Conservation (phyloP, 805 yeast genomes). For the Ogataea wickerhamii region DNA sequence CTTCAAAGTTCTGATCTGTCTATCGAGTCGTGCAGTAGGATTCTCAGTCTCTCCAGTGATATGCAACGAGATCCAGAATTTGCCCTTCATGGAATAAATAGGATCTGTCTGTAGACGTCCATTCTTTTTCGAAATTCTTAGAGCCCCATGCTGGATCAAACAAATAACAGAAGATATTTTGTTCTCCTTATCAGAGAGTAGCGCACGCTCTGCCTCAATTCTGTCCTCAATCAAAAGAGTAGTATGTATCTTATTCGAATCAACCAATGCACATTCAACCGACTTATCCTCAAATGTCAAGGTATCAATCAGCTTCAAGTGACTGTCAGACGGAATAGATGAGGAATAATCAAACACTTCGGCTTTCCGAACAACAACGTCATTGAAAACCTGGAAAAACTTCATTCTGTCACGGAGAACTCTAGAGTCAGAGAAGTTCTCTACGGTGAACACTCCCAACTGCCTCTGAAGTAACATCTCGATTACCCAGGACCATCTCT, state of each 20-base stretch:
- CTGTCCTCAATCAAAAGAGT: conserved; percentile 51
- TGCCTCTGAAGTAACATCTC: conserved; percentile 51
- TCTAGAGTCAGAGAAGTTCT: conserved; percentile 55
- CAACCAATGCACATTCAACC: conserved; percentile 61
- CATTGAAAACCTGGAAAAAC: conserved; percentile 31
- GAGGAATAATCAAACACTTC: conserved; percentile 54
- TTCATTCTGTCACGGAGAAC: conserved; percentile 36
- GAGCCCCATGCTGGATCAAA: conserved; percentile 22
- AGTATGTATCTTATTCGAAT: conserved; percentile 55
- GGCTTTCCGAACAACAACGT: conserved; percentile 47
- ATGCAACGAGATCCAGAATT: conserved; percentile 17
- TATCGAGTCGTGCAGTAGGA: conserved; percentile 17
- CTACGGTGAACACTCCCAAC: conserved; percentile 64
- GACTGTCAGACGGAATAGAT: conserved; percentile 41
- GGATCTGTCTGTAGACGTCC: conserved; percentile 32
- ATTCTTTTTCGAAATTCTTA: conserved; percentile 26
- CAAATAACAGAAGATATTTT: conserved; percentile 26
- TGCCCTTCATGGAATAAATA: conserved; percentile 16
- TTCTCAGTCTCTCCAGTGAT: conserved; percentile 23
- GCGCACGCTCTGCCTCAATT: conserved; percentile 44
- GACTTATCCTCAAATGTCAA: conserved; percentile 53
- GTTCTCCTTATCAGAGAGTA: conserved; percentile 31
- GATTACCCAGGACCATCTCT: conserved; percentile 56
- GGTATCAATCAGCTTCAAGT: conserved; percentile 56
- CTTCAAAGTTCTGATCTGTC: conserved; percentile 14